These are phyloP conservation scores for Eucalyptus pumila DNA, from an alignment of 345 rosid genomes.

Conservation along the genomic window DNA sequence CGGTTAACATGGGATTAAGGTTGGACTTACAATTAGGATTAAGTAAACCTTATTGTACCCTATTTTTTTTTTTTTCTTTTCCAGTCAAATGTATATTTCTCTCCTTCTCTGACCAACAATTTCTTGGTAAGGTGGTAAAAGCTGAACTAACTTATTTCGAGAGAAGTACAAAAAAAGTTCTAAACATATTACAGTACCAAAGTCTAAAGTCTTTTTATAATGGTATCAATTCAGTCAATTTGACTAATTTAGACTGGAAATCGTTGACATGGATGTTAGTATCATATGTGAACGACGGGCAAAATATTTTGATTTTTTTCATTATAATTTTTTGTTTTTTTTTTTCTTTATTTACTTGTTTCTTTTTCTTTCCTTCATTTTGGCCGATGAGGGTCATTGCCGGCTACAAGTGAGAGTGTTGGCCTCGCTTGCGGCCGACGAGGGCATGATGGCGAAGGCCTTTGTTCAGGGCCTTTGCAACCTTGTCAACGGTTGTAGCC, in stretches of 20 bases:
- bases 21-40: neutral
- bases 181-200: accelerated
- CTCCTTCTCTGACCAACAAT: neutral
- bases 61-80: neutral
- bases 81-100: neutral
- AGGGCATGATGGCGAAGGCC: neutral
- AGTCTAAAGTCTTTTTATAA: no score
- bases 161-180: neutral
- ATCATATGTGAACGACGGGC: accelerated
- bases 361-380: neutral
- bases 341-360: no score
- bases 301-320: neutral
- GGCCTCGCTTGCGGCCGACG: accelerated
- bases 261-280: accelerated
- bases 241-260: accelerated
- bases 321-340: no score
- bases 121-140: neutral
- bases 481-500: accelerated
- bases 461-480: neutral
- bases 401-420: accelerated
- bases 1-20: neutral
- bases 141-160: neutral
- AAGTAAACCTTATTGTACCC: neutral
- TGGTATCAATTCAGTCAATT: no score
- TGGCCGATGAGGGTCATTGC: accelerated